Percentiles rank a stretch among this genome's conserved stretches.
These are phyloP conservation scores for Paramecium sexaurelia DNA, from an alignment of 73 alveolate genomes.

Conservation along the genomic window DNA sequence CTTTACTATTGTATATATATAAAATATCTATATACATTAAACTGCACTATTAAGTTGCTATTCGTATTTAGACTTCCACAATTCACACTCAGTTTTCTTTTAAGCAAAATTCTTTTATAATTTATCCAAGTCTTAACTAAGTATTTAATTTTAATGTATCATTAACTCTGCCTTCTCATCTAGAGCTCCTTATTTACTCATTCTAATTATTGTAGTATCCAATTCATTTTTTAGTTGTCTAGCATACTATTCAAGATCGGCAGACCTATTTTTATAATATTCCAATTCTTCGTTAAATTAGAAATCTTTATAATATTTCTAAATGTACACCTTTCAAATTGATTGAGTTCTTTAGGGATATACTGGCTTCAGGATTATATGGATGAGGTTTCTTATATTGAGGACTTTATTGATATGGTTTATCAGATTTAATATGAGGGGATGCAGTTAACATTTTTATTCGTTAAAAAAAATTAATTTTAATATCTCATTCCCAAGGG, in stretches of 20 bases:
- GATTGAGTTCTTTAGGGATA: constrained; percentile 30
- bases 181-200: constrained; percentile 25
- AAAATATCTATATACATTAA: constrained; percentile 9
- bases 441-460: constrained; percentile 15
- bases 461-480: neutral
- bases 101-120: constrained; percentile 34
- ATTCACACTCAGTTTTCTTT: constrained; percentile 56
- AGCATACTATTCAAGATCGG: constrained; percentile 28
- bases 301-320: neutral
- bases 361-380: constrained; percentile 31
- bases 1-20: neutral
- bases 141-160: constrained; percentile 10
- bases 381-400: constrained; percentile 51
- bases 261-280: neutral
- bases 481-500: neutral
- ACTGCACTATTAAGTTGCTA: constrained; percentile 8
- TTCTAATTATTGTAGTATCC: constrained; percentile 37
- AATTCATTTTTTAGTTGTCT: constrained; percentile 47
- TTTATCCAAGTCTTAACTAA: constrained; percentile 9
- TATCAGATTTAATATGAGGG: constrained; percentile 30
- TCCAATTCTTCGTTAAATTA: constrained; percentile 48
- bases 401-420: constrained; percentile 36
- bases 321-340: neutral
- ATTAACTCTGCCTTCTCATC: constrained; percentile 52
- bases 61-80: constrained; percentile 44